These are phyloP conservation scores for Penicillium digitatum DNA, from an alignment of 2,329 filamentous ascomycete species.

Conservation along the genomic window DNA sequence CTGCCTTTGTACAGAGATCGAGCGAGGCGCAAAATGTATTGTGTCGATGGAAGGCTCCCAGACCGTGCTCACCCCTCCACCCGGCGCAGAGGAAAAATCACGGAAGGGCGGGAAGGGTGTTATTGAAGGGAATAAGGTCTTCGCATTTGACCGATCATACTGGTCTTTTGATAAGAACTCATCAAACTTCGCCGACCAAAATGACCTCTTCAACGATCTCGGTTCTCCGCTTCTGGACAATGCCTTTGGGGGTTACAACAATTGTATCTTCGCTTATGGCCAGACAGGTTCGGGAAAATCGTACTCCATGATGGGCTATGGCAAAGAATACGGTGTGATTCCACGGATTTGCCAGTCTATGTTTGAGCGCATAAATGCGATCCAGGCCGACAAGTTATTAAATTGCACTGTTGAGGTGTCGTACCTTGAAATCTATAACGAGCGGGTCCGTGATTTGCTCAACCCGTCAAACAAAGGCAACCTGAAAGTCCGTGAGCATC, in stretches of 20 bases:
- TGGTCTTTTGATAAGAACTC: slow-evolving; percentile 92
- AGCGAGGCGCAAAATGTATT: slow-evolving; percentile 90
- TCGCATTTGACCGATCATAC: slow-evolving; percentile 95
- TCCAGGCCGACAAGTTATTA: slow-evolving; percentile 70
- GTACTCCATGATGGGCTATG: slow-evolving; percentile 99
- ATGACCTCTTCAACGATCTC: slow-evolving; percentile 81
- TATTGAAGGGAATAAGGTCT: slow-evolving; percentile 70
- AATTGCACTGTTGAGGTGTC: slow-evolving; percentile 95
- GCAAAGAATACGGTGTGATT: slow-evolving; percentile 90
- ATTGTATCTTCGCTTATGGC: slow-evolving; percentile 98
- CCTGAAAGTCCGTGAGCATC: slow-evolving; percentile 94
- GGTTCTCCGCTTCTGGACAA: slow-evolving; percentile 91
- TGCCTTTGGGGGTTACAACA: slow-evolving; percentile 97
- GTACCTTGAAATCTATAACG: slow-evolving; percentile 99
- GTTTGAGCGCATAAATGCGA: slow-evolving; percentile 76
- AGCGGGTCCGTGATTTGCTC: slow-evolving; percentile 88
- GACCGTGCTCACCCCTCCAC: slow-evolving; percentile 75
- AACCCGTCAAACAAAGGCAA: slow-evolving; percentile 96
- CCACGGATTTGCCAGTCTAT: slow-evolving; percentile 96
- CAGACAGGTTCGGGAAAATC: slow-evolving; percentile 98
- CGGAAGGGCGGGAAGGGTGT: slow-evolving; percentile 59
- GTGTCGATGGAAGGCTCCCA: slow-evolving; percentile 94
- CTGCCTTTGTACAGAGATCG: slow-evolving; percentile 62
- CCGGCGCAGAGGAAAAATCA: slow-evolving; percentile 53
- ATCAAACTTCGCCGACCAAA: slow-evolving; percentile 80